These are phyloP conservation scores for Diospyros lotus DNA, from an alignment of 148 eudicot genomes.

Conservation along the genomic window DNA sequence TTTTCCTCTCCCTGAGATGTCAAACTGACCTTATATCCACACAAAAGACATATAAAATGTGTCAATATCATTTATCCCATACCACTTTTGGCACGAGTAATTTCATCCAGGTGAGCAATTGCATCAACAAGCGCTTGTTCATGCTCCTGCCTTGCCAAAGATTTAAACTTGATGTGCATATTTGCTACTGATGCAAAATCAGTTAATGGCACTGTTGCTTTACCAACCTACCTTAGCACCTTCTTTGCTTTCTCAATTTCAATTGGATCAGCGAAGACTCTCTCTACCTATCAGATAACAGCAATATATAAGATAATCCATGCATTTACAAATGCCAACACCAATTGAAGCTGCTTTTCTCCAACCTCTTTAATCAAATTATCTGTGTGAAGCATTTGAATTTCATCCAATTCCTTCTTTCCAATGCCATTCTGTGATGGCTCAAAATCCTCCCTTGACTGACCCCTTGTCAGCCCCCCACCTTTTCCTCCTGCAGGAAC, in stretches of 20 bases:
- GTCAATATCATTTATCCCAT: background rate
- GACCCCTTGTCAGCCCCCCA: slow-evolving; percentile 45
- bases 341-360: slow-evolving; percentile 3
- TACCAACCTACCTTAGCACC: slow-evolving; percentile 42
- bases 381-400: slow-evolving; percentile 56
- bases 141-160: slow-evolving; percentile 37
- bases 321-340: background rate
- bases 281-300: slow-evolving; percentile 50
- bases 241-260: slow-evolving; percentile 66
- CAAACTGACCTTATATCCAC: background rate
- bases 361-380: slow-evolving; percentile 57
- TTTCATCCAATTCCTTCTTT: slow-evolving; percentile 46
- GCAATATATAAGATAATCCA: background rate
- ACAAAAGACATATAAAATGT: background rate
- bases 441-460: slow-evolving; percentile 40
- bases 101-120: slow-evolving; percentile 42
- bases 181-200: background rate
- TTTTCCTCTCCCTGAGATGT: background rate
- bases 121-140: slow-evolving; percentile 54
- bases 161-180: too few species aligned
- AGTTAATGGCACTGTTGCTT: background rate
- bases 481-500: slow-evolving; percentile 50
- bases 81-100: slow-evolving; percentile 62
- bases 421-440: slow-evolving; percentile 59
- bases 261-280: slow-evolving; percentile 54